These are phyloP conservation scores for Nannochloropsis salina DNA, from an alignment of 108 stramenopile species.

Conservation along the genomic window DNA sequence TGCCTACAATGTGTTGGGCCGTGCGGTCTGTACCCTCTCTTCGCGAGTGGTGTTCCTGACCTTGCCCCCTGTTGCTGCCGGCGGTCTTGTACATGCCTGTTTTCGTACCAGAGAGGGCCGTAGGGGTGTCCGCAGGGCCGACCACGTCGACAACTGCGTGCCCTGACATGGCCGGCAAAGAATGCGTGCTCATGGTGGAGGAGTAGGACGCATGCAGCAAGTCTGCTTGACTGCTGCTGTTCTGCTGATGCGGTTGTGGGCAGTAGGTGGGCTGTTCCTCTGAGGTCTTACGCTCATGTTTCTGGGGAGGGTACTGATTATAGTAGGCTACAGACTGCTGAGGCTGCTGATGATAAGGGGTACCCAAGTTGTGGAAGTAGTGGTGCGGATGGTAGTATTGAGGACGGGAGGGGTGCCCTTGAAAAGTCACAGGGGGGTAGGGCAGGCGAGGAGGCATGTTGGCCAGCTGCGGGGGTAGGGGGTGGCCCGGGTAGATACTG, in stretches of 20 bases:
- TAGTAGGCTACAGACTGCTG: background rate
- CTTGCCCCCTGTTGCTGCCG: too few relatives aligned
- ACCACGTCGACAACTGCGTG: background rate
- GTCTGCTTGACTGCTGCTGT: background rate
- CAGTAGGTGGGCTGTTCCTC: background rate
- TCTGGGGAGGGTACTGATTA: background rate
- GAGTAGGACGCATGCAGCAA: constrained; percentile 9
- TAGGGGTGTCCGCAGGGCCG: background rate
- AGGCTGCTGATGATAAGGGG: background rate
- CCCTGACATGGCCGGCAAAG: background rate
- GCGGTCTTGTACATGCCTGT: too few relatives aligned
- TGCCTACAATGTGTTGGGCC: background rate
- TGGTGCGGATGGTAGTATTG: background rate
- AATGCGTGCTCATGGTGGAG: background rate
- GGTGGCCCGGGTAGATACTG: background rate
- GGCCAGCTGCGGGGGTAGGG: background rate
- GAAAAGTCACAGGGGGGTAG: background rate
- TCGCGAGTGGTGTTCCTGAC: too few relatives aligned
- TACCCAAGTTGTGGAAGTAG: background rate
- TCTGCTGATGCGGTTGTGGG: background rate
- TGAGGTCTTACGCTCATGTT: too few relatives aligned
- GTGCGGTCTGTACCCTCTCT: background rate
- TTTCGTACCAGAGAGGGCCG: too few relatives aligned
- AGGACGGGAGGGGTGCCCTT: background rate
- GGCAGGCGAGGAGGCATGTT: background rate